Evolutionary conservation across 208 protist species (phyloP), one percentile per base, ranked within the genome.

Genomic region (Trichomonas tenax): DNA sequence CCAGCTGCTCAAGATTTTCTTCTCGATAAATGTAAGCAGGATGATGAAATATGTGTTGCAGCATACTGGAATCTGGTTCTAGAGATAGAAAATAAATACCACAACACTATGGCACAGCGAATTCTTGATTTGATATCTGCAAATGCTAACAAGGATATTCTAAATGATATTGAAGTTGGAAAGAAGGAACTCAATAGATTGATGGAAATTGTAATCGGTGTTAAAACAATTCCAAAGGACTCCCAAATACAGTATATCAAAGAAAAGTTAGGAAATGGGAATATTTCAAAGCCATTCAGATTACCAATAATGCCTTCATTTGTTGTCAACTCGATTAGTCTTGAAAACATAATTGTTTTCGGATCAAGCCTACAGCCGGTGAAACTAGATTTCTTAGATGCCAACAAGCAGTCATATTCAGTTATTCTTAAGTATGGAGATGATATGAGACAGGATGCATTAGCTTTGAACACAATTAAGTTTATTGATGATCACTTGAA

Each of bases 401-500:
- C 81, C 17, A 38, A 96, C 0, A 31, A 44, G 2, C 36, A 96
- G 14, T 11, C 41, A 4, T 96, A 96, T 82, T 81, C 49, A n/a
- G 51, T 38, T 1, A 96, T 96, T 15, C 31, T 63, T 0, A 96
- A 96, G 45, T 36, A 45, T 31, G 93, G 93, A 21, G 93, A 96
- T 82, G 93, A 96, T 46, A 63, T 96, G 93, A 49, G 93, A n/a
- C 93, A 96, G 41, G 93, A 96, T 81, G 49, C 46, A 82, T 38
- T 96, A 40, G 51, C 51, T 36, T 8, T 96, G 4, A 63, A 17
- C 15, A 82, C 51, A 4, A 96, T 96, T 34, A 72, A 82, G 31
- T 63, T 96, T 38, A 96, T 96, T 41, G 93, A 96, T 81, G 93
- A 96, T 34, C 38, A 82, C 17, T 96, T 96, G 34, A 96, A 96